Evolutionary conservation across 768 basidiomycete species (phyloP).

Genomic region (Pulveroboletus sp.): DNA sequence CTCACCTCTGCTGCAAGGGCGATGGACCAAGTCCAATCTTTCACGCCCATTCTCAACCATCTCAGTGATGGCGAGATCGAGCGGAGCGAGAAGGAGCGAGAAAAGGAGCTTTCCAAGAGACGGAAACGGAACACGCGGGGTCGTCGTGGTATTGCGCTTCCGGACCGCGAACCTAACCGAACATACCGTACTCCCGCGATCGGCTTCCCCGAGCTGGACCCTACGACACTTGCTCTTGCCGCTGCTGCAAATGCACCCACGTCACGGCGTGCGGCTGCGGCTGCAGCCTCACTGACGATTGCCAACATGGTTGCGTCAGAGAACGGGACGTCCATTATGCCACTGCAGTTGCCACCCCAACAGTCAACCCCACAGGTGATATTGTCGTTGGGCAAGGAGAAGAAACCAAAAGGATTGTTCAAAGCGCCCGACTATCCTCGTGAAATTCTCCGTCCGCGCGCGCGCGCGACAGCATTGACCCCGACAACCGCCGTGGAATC

Average conservation of each 20-base stretch:
- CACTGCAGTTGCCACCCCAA: conserved; percentile 41
- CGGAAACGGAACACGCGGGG: conserved; percentile 82
- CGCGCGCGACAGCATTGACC: conserved; percentile 55
- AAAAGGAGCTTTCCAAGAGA: conserved; percentile 86
- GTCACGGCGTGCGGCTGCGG: conserved; percentile 79
- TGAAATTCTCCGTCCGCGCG: conserved; percentile 54
- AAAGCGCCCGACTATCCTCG: conserved; percentile 61
- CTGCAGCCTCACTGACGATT: conserved; percentile 77
- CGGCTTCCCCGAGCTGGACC: conserved; percentile 75
- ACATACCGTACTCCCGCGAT: conserved; percentile 89
- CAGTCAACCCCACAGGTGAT: conserved; percentile 29
- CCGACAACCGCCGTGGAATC: conserved; percentile 66
- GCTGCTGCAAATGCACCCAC: conserved; percentile 63
- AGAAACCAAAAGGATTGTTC: conserved; percentile 67
- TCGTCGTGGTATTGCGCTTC: conserved; percentile 73
- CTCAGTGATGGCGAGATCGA: conserved; percentile 89
- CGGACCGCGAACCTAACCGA: conserved; percentile 88
- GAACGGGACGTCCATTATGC: conserved; percentile 62
- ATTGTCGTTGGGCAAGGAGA: conserved; percentile 50
- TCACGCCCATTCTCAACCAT: conserved; percentile 86
- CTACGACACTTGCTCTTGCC: conserved; percentile 63
- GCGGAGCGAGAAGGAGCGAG: conserved; percentile 84
- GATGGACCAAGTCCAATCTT: conserved; percentile 70
- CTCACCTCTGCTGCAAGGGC: conserved; percentile 66
- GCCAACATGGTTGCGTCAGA: conserved; percentile 91